Percentiles rank a stretch among this genome's conserved stretches.
Conservation (phyloP, 192 early-diverging fungal species). For the Umbelopsis isabellina region DNA sequence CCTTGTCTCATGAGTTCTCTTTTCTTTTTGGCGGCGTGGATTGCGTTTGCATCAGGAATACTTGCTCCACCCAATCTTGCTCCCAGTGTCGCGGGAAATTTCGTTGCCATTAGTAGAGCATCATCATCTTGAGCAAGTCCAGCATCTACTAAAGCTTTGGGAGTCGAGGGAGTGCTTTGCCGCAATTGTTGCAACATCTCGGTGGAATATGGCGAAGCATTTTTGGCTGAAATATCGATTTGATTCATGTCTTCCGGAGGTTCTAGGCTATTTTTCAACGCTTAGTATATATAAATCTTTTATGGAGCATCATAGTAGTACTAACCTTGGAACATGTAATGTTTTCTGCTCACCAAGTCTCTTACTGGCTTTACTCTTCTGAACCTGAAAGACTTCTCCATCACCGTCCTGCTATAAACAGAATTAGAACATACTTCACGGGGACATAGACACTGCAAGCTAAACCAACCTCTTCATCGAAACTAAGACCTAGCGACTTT, state of each 20-base stretch:
- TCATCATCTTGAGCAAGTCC: conserved; percentile 28
- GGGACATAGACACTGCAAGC: not conserved
- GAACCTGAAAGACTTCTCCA: conserved; percentile 47
- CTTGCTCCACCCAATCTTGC: conserved; percentile 26
- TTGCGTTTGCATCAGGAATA: conserved; percentile 55
- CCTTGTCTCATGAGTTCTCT: conserved; percentile 53
- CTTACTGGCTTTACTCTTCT: conserved; percentile 50
- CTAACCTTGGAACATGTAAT: conserved; percentile 29
- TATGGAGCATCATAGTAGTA: not conserved
- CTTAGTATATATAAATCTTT: too few species aligned
- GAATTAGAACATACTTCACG: not conserved
- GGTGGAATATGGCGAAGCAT: conserved; percentile 36
- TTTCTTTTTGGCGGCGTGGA: conserved; percentile 59
- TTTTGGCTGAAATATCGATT: not conserved
- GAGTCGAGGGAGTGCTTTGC: conserved; percentile 37
- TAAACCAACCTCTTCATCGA: conserved; percentile 18
- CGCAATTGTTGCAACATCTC: conserved; percentile 42
- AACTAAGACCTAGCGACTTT: conserved; percentile 29
- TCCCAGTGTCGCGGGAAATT: conserved; percentile 46
- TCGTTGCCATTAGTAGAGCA: conserved; percentile 43
- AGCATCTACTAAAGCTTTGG: conserved; percentile 11
- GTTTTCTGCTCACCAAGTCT: conserved; percentile 27
- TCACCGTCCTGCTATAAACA: conserved; percentile 31
- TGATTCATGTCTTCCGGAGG: conserved; percentile 22
- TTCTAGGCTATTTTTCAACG: not conserved